Percentiles rank a stretch among this genome's conserved stretches.
phyloP scores from a whole-genome alignment of 2,329 filamentous ascomycete species.

The Chrysoporthe cubensis region DNA sequence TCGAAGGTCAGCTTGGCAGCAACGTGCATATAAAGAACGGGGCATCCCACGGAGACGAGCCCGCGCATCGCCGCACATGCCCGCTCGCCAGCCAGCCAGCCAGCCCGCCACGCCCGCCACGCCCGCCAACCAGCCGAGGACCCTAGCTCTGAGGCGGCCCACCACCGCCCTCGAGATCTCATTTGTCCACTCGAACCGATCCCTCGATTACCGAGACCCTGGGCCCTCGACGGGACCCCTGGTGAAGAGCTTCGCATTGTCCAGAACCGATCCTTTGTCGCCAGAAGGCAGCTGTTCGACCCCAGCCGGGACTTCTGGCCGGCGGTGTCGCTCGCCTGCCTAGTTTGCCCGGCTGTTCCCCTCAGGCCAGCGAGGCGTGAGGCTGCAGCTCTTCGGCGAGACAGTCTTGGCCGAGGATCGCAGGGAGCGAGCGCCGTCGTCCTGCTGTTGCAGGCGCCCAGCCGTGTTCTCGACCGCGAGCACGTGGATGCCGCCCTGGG shows the following conservation, averaged over 20 bases:
- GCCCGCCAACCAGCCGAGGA: background rate
- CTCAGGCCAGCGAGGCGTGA: background rate
- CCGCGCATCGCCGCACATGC: constrained; percentile 4
- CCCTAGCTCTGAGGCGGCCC: background rate
- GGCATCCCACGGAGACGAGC: constrained; percentile 24
- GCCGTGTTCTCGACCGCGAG: background rate
- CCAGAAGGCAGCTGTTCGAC: no score
- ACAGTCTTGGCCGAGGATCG: background rate
- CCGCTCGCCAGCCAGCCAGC: background rate
- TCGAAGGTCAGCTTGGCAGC: constrained; percentile 14
- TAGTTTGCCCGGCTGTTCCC: background rate
- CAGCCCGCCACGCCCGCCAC: background rate
- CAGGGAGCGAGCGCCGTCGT: background rate
- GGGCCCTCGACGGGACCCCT: background rate
- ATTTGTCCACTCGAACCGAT: background rate
- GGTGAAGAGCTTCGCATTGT: background rate
- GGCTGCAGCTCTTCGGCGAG: background rate
- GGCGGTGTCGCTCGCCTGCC: background rate
- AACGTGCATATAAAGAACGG: constrained; percentile 29
- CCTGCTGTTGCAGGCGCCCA: background rate
- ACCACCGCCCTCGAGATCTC: background rate
- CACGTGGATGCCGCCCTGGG: background rate
- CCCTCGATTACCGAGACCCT: constrained; percentile 1
- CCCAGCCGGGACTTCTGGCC: no score
- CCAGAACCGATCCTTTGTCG: background rate